Conservation (phyloP, 2,329 filamentous ascomycete species). For the Colletotrichum cereale region DNA sequence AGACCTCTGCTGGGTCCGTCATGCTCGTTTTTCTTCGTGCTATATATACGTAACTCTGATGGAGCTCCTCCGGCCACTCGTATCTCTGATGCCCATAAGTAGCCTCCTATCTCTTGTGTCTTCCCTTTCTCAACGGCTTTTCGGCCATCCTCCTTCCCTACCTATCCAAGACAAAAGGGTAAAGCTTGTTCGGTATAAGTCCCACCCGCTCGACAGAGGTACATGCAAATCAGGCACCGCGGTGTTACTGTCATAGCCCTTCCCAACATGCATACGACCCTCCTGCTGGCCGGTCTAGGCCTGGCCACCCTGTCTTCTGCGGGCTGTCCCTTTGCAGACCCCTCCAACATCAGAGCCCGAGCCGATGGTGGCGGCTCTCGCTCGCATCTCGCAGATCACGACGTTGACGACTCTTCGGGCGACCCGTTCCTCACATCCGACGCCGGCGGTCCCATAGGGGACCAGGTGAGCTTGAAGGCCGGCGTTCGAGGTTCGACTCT, state of each 20-base stretch:
- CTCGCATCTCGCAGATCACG: conserved; percentile 50
- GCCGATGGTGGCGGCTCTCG: conserved; percentile 45
- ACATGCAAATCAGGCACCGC: neutral
- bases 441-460: conserved; percentile 75
- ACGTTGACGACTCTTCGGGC: conserved; percentile 65
- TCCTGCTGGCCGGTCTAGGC: conserved; percentile 44
- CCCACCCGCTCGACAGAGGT: neutral
- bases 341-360: conserved; percentile 28
- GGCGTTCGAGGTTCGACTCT: conserved; percentile 76
- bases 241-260: neutral
- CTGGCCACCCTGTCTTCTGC: conserved; percentile 39
- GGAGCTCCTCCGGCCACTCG: conserved; percentile 14
- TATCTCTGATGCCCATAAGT: conserved; percentile 26
- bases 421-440: conserved; percentile 70
- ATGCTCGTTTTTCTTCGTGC: neutral
- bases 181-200: neutral
- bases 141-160: neutral
- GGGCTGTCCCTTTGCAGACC: conserved; percentile 52
- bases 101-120: conserved; percentile 3
- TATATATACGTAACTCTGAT: neutral
- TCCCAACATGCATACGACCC: conserved; percentile 30
- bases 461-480: conserved; percentile 75
- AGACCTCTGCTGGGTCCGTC: conserved; percentile 7
- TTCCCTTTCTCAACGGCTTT: neutral
- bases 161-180: neutral